Conservation (phyloP, 768 basidiomycete genomes). For the Amanita subjunquillea region DNA sequence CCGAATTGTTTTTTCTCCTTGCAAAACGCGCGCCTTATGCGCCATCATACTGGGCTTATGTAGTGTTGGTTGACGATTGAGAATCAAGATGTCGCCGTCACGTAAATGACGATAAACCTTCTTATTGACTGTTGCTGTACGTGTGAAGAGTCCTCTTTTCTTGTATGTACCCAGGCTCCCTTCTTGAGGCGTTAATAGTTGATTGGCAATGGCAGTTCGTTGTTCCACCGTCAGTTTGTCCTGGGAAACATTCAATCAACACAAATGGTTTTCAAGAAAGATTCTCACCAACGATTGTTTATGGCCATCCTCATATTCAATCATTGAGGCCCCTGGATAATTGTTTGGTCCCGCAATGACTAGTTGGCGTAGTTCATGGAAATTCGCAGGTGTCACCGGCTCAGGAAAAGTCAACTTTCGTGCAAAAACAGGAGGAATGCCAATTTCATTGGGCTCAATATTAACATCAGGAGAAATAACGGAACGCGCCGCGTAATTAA, state of each 20-base stretch:
- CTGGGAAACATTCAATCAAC: conserved; percentile 25
- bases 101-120: conserved; percentile 94
- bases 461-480: conserved; percentile 99
- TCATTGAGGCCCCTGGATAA: conserved; percentile 90
- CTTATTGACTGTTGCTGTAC: conserved; percentile 80
- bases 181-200: conserved; percentile 85
- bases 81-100: conserved; percentile 90
- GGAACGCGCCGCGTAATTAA: conserved; percentile 99
- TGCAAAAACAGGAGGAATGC: conserved; percentile 95
- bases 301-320: conserved; percentile 92
- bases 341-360: conserved; percentile 85
- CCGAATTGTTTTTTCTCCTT: conserved; percentile 96
- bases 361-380: conserved; percentile 76
- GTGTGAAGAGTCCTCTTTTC: conserved; percentile 56
- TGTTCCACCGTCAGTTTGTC: conserved; percentile 83
- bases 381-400: conserved; percentile 87
- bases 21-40: conserved; percentile 83
- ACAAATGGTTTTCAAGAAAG: background rate
- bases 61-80: conserved; percentile 96
- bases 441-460: conserved; percentile 98
- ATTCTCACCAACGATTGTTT: conserved; percentile 66
- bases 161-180: conserved; percentile 40
- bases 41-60: conserved; percentile 99
- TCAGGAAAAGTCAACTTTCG: conserved; percentile 95
- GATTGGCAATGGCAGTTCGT: conserved; percentile 91